Base-by-base conservation (phyloP, 2,329 filamentous ascomycete species). In the Delphinella strobiligena region DNA sequence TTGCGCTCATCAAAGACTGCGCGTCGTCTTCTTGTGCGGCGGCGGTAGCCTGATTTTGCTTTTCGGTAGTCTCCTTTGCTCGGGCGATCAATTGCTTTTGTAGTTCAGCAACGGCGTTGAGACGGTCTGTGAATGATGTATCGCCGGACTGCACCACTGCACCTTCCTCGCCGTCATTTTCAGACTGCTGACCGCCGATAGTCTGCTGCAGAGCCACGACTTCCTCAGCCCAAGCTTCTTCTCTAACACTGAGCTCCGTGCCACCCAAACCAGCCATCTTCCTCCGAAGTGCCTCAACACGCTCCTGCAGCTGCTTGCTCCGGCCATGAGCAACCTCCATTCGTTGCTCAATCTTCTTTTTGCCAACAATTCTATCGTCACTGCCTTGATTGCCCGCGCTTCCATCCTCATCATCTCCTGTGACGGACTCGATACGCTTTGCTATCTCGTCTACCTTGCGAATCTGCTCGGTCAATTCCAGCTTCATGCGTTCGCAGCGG, bases 381-480 rank as follows among this genome's bases (percentile, higher is more conserved):
- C 16, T 38, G 3, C 10, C 19, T 34, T 34, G 16, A 41, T 37
- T 33, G 5, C 12, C 22, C 22, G 22, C 22, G 22, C 12, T 12
- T 14, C 66, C 69, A 15, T 62, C 64, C 15, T 66, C 64, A 42
- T 78, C 74, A 32, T 71, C 69, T 3, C 75, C 75, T 4, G 72
- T 75, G 42, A 85, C 74, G 31, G 67, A 67, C 47, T 87, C 80
- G 19, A 87, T 75, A 48, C 75, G 74, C 30, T 67, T 64, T 53
- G 75, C 75, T 31, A 84, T 70, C 50, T 81, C 74, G 39, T 75
- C 74, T 19, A 75, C 78, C 48, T 78, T 76, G 45, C 62, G 63
- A 17, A 87, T 71, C 54, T 88, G 82, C 45, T 78, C 73, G 46
- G 66, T 67, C 31, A 87, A 67, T 52, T 87, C 81, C 14, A 68